Percentiles rank a stretch among this genome's conserved stretches.
These are phyloP conservation scores for Mimosa bimucronata DNA, from an alignment of 306 rosid genomes.

Conservation along the genomic window DNA sequence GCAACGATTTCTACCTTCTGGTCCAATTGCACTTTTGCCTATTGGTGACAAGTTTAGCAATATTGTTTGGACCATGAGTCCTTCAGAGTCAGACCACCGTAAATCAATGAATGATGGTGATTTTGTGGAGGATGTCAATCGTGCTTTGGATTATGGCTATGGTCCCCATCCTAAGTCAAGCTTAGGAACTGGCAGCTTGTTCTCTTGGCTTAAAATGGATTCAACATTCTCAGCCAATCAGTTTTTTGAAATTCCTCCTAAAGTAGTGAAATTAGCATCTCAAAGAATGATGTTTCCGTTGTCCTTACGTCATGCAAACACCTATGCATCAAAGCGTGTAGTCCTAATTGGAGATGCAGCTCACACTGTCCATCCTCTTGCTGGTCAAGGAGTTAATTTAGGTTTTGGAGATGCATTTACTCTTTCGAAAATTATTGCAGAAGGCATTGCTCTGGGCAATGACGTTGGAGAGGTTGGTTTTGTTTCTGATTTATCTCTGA, in stretches of 20 bases:
- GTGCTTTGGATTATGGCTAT: slow-evolving; percentile 75
- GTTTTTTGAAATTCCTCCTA: slow-evolving; percentile 78
- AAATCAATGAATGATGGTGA: slow-evolving; percentile 59
- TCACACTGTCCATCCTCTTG: slow-evolving; percentile 94
- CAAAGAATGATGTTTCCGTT: slow-evolving; percentile 81
- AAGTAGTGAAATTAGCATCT: slow-evolving; percentile 68
- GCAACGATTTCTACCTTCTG: slow-evolving; percentile 91
- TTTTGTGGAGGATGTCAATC: slow-evolving; percentile 67
- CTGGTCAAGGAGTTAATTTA: slow-evolving; percentile 96
- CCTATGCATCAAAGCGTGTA: slow-evolving; percentile 71
- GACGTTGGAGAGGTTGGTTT: slow-evolving; percentile 78
- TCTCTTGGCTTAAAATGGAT: slow-evolving; percentile 72
- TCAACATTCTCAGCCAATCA: slow-evolving; percentile 55
- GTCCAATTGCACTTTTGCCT: slow-evolving; percentile 93
- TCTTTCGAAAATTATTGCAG: slow-evolving; percentile 76
- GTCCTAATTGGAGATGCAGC: slow-evolving; percentile 93
- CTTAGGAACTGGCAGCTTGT: slow-evolving; percentile 53
- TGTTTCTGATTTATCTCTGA: slow-evolving; percentile 14
- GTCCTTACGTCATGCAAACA: slow-evolving; percentile 77
- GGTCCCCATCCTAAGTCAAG: slow-evolving; percentile 75
- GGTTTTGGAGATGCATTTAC: slow-evolving; percentile 88
- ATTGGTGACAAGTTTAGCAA: slow-evolving; percentile 84
- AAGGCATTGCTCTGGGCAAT: slow-evolving; percentile 79
- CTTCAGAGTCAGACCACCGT: slow-evolving; percentile 64
- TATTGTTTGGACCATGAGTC: slow-evolving; percentile 96